A percentile compares a stretch with the other conserved stretches of the same genome.
Conservation (phyloP, 768 basidiomycete species). For the Lentinula raphanica region DNA sequence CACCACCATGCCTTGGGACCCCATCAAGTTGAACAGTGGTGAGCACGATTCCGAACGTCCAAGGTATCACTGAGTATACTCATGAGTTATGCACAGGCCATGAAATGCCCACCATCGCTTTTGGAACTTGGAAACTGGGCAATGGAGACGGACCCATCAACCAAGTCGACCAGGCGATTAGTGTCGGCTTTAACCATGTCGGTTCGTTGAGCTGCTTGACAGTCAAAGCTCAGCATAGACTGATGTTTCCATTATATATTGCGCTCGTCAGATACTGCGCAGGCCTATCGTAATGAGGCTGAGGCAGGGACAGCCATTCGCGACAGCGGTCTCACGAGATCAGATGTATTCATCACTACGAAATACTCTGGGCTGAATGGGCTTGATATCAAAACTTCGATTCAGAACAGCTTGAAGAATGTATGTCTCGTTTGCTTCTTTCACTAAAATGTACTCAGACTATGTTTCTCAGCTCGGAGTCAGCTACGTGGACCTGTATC, state of each 20-base stretch:
- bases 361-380: conserved; percentile 53
- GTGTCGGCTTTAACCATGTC: conserved; percentile 56
- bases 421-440: conserved; percentile 27
- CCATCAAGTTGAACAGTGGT: conserved; percentile 59
- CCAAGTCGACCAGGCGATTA: conserved; percentile 58
- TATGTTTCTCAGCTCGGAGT: conserved; percentile 48
- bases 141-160: conserved; percentile 47
- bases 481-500: conserved; percentile 63
- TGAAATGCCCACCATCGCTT: conserved; percentile 49
- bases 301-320: conserved; percentile 46
- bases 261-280: conserved; percentile 61
- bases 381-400: conserved; percentile 49
- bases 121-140: conserved; percentile 63
- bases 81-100: conserved; percentile 31
- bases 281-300: conserved; percentile 53
- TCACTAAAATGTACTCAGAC: no score
- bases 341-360: conserved; percentile 60
- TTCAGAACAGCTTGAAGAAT: conserved; percentile 50
- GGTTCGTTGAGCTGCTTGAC: conserved; percentile 43
- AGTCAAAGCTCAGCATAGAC: no score
- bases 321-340: conserved; percentile 52
- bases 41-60: conserved; percentile 6
- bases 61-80: background rate
- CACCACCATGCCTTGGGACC: conserved; percentile 45
- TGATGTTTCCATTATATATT: no score